Evolutionary conservation across 2,329 filamentous ascomycete genomes (phyloP), one percentile per base, ranked within the genome.

Genomic region (Aspergillus neotritici): DNA sequence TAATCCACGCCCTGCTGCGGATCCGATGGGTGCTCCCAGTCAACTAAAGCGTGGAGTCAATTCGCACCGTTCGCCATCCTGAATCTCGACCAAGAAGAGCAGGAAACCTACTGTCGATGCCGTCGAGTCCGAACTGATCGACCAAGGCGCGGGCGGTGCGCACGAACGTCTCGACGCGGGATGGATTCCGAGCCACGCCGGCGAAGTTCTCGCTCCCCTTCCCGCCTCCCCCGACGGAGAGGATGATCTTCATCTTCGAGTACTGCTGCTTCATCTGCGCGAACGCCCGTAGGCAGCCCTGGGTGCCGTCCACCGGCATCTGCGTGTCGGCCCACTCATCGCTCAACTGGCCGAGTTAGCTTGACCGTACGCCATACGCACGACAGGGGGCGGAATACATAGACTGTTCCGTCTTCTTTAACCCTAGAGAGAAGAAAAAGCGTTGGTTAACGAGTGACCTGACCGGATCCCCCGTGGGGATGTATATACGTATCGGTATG

Each of bases 311-410:
- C 36, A 88, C 84, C 13, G 81, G 78, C 56, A 82, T 84, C 55
- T 82, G 75, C 32, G 77, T 72, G 69, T 91, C 87, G 35, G 84
- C 86, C 77, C 79, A 87, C 65, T 87, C 84, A 64, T 93, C 86
- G 58, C 83, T 86, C 46, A 90, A 72, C 87, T 91, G 47, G 16
- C 21, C 12, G 31, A 21, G 10, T 15, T 12, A 38, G 8, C 13
- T 15, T 14, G 25, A 12, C 16, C 12, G 25, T 31, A 13, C 9
- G 7, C 7, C 21, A 37, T n/a, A 21, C 31, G 15, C 32, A 47
- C 64, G n/a, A n/a, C 21, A 62, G 55, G 49, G 6, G 37, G 37
- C 12, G 15, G 35, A 34, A 16, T 68, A 90, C 86, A 73, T 86
- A 85, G 49, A 91, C 80, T 41, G 78, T 79, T 38, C 87, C 86